phyloP scores from a whole-genome alignment of 441 rosid species.

The Brassica hybrid region DNA sequence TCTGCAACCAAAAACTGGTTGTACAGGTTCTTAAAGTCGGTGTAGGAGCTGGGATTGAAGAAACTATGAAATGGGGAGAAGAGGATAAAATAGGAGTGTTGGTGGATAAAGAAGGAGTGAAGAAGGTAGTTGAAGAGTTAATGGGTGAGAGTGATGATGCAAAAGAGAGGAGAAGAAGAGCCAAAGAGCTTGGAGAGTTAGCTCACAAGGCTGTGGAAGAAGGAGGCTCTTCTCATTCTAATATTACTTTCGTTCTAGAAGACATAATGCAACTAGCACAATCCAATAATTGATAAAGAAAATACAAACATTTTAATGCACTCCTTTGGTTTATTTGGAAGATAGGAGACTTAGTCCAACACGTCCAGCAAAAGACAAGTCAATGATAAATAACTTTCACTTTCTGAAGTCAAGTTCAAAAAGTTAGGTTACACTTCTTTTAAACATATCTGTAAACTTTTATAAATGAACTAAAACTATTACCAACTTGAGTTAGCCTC shows the following conservation, averaged over 20 bases:
- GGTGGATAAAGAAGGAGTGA: conserved; percentile 45
- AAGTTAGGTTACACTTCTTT: not conserved
- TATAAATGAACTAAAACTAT: not conserved
- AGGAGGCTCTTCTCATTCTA: conserved; percentile 62
- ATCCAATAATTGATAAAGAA: too few species aligned
- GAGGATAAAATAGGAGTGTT: conserved; percentile 45
- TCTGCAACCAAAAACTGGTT: conserved; percentile 46
- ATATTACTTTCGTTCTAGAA: conserved; percentile 12
- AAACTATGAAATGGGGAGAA: conserved; percentile 35
- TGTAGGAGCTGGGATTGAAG: conserved; percentile 46
- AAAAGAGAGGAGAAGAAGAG: conserved; percentile 50
- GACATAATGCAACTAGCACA: too few species aligned
- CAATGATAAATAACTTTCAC: not conserved
- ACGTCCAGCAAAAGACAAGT: too few species aligned
- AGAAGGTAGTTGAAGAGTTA: conserved; percentile 36
- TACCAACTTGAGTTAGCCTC: not conserved
- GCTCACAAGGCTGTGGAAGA: conserved; percentile 56
- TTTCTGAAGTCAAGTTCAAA: not conserved
- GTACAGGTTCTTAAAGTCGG: conserved; percentile 52
- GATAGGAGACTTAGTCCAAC: too few species aligned
- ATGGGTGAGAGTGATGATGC: conserved; percentile 56
- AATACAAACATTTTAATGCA: too few species aligned
- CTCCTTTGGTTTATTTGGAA: too few species aligned
- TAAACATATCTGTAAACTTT: not conserved
- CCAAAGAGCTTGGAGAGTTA: conserved; percentile 41